Conservation (phyloP, 805 yeast species). For the Starmerella powellii region DNA sequence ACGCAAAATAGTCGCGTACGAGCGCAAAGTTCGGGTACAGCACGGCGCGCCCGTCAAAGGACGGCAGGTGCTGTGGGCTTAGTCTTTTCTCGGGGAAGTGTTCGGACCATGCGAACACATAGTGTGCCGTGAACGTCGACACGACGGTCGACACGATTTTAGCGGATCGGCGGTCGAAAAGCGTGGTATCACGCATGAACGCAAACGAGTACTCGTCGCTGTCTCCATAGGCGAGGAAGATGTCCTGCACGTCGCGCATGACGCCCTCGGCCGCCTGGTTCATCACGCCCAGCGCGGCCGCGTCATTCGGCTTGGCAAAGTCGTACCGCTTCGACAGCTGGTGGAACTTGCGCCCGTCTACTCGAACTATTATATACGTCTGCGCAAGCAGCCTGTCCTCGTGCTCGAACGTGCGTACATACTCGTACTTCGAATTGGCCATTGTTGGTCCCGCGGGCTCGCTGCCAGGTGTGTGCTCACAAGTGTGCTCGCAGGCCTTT, state of each 20-base stretch:
- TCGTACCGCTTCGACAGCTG: slow-evolving; percentile 55
- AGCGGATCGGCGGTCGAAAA: slow-evolving; percentile 74
- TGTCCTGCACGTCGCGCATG: slow-evolving; percentile 55
- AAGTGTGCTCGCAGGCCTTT: no score
- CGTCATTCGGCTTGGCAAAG: slow-evolving; percentile 82
- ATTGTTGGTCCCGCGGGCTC: no score
- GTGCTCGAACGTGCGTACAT: slow-evolving; percentile 69
- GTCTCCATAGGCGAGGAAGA: slow-evolving; percentile 79
- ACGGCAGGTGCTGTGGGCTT: slow-evolving; percentile 49
- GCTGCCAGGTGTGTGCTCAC: no score
- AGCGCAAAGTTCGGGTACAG: slow-evolving; percentile 53
- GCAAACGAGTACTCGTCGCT: slow-evolving; percentile 89
- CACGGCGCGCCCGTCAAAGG: slow-evolving; percentile 86
- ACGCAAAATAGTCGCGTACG: slow-evolving; percentile 70
- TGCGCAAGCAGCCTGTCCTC: slow-evolving; percentile 65
- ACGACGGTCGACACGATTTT: slow-evolving; percentile 75
- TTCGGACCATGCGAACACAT: slow-evolving; percentile 53
- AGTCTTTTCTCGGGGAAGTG: slow-evolving; percentile 43
- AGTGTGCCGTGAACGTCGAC: slow-evolving; percentile 67
- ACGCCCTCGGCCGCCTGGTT: slow-evolving; percentile 64
- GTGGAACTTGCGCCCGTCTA: slow-evolving; percentile 93
- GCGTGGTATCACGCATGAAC: slow-evolving; percentile 44
- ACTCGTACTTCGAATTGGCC: slow-evolving; percentile 84
- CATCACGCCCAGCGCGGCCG: slow-evolving; percentile 63
- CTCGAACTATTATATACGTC: slow-evolving; percentile 67